Evolutionary conservation across 1,284 basidiomycete species (phyloP).

Genomic region (Cronartium quercuum): DNA sequence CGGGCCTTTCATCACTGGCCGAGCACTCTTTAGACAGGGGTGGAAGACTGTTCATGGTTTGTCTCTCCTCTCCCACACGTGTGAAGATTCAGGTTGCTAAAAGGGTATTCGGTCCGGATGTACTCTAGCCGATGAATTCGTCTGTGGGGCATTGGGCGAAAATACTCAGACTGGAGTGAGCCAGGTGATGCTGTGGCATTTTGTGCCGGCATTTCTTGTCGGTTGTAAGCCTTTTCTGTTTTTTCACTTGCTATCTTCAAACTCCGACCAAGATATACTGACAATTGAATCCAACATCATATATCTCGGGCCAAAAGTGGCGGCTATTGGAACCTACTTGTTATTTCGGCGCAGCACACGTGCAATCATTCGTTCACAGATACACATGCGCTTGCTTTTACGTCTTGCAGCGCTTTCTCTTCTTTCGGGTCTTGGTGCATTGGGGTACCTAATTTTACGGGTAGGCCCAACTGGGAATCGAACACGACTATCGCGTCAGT

Average conservation of each 20-base stretch:
- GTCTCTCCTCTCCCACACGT: neutral
- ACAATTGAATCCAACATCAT: too few species aligned
- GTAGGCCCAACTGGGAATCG: neutral
- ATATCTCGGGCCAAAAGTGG: neutral
- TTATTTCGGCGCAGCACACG: neutral
- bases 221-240: neutral
- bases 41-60: conserved; percentile 9
- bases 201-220: neutral
- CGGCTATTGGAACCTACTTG: neutral
- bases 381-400: neutral
- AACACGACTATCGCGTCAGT: neutral
- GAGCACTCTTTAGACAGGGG: neutral
- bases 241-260: neutral
- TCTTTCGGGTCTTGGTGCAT: neutral
- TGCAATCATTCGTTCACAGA: neutral
- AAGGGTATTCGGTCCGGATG: neutral
- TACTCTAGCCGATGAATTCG: neutral
- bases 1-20: conserved; percentile 2
- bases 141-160: neutral
- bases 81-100: neutral
- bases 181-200: neutral
- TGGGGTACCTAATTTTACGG: neutral
- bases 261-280: neutral
- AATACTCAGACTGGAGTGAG: neutral
- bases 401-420: neutral